A percentile compares a stretch with the other conserved stretches of the same genome.
phyloP scores from a whole-genome alignment of 1,139 yeast genomes.

The Hyphopichia fennica region DNA sequence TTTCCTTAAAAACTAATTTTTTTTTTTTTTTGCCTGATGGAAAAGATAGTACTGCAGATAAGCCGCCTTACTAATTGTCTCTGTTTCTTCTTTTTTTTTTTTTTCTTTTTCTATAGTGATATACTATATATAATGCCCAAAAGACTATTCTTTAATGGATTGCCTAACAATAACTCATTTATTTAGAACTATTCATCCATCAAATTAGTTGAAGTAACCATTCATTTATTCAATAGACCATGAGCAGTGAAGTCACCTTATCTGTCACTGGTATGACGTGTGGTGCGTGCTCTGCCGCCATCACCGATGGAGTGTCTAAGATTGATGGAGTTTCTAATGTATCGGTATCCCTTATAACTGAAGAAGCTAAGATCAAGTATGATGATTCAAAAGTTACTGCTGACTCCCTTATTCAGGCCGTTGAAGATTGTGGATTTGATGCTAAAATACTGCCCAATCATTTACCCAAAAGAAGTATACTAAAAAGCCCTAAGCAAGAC shows the following conservation, averaged over 20 bases:
- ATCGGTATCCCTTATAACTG: slow-evolving; percentile 36
- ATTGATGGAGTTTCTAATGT: slow-evolving; percentile 25
- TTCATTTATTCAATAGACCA: no score
- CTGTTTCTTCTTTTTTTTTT: not conserved
- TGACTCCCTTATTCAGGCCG: slow-evolving; percentile 15
- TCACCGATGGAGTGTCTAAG: slow-evolving; percentile 23
- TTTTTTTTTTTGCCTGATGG: not conserved
- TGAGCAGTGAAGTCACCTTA: slow-evolving; percentile 8
- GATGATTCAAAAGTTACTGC: slow-evolving; percentile 11
- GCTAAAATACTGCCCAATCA: slow-evolving; percentile 15
- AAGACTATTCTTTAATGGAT: no score
- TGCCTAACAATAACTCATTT: no score
- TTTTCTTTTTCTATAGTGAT: not conserved
- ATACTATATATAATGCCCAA: no score
- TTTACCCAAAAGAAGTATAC: not conserved
- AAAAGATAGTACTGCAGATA: not conserved
- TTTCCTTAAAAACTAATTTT: not conserved
- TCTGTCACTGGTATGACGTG: slow-evolving; percentile 39
- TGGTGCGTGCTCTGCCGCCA: slow-evolving; percentile 34
- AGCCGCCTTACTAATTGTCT: not conserved
- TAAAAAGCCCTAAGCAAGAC: not conserved
- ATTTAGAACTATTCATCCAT: no score
- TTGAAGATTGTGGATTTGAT: slow-evolving; percentile 41
- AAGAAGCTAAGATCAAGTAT: slow-evolving; percentile 31
- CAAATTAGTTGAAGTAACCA: no score